These are phyloP conservation scores for Adansonia gregorii DNA, from an alignment of 441 rosid species.

Conservation along the genomic window DNA sequence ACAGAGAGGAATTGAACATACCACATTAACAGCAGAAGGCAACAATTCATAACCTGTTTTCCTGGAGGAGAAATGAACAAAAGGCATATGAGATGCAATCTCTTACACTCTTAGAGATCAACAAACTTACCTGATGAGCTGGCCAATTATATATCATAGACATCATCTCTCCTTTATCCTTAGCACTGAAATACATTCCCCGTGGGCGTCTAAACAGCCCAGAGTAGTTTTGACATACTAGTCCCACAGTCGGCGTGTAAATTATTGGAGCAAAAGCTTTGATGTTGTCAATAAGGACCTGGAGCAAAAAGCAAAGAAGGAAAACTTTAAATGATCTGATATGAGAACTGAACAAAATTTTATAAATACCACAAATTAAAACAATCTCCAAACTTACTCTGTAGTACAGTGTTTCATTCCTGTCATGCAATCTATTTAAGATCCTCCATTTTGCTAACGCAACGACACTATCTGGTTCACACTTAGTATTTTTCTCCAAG, in stretches of 20 bases:
- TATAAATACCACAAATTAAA: constrained; percentile 23
- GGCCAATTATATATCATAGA: constrained; percentile 99
- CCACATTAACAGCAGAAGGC: constrained; percentile 18
- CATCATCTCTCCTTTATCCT: constrained; percentile 99
- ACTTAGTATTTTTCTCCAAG: constrained; percentile 75
- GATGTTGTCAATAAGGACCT: constrained; percentile 96
- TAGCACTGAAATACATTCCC: constrained; percentile 99
- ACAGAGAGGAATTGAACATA: constrained; percentile 28
- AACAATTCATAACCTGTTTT: background rate
- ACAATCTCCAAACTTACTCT: constrained; percentile 54
- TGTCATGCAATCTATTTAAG: constrained; percentile 91
- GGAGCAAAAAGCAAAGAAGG: constrained; percentile 28
- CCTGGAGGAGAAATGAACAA: background rate
- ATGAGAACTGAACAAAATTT: background rate
- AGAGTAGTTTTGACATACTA: constrained; percentile 96
- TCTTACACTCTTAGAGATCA: constrained; percentile 19
- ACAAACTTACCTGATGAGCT: constrained; percentile 58
- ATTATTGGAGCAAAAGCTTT: constrained; percentile 92
- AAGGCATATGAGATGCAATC: background rate
- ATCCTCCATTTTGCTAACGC: constrained; percentile 99
- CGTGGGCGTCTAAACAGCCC: constrained; percentile 97
- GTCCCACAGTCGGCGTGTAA: constrained; percentile 96
- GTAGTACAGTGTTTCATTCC: constrained; percentile 95
- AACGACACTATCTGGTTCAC: constrained; percentile 66
- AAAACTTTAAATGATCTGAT: constrained; percentile 11